phyloP scores from a whole-genome alignment of 768 basidiomycete genomes.

The Mycena amicta region DNA sequence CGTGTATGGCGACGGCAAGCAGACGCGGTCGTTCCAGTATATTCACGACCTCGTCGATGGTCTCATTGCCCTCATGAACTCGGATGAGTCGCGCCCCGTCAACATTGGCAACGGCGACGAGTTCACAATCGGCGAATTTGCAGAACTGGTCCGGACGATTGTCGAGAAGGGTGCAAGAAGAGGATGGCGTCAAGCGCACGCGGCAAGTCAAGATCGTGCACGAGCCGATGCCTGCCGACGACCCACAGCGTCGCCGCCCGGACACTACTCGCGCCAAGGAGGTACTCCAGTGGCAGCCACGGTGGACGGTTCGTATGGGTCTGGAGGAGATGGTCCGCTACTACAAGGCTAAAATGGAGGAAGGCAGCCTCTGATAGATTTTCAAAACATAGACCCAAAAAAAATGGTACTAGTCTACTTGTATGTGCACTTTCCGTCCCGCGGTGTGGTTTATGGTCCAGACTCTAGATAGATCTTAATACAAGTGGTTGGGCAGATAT shows the following conservation, averaged over 20 bases:
- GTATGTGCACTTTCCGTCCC: background rate
- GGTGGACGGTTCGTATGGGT: constrained; percentile 92
- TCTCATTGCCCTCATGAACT: constrained; percentile 93
- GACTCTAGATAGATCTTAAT: background rate
- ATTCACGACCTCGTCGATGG: constrained; percentile 98
- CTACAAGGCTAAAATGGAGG: constrained; percentile 87
- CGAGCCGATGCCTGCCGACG: constrained; percentile 85
- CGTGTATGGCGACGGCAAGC: constrained; percentile 90
- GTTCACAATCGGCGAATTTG: constrained; percentile 94
- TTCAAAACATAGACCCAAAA: no score
- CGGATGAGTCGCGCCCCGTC: constrained; percentile 87
- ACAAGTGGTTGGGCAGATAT: constrained; percentile 1
- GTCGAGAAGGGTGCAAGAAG: constrained; percentile 91
- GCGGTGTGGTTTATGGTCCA: background rate
- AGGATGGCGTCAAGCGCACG: constrained; percentile 62
- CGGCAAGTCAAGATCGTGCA: constrained; percentile 70
- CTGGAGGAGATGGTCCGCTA: constrained; percentile 94
- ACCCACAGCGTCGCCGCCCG: constrained; percentile 92
- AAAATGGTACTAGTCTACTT: constrained; percentile 13
- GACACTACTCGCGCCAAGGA: constrained; percentile 92
- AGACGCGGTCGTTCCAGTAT: constrained; percentile 97
- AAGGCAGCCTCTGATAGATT: constrained; percentile 75
- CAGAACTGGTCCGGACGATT: constrained; percentile 86
- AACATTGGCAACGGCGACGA: constrained; percentile 97
- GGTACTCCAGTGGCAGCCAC: constrained; percentile 84